Percentiles rank a stretch among this genome's conserved stretches.
phyloP scores from a whole-genome alignment of 2,329 filamentous ascomycete genomes.

The Colletotrichum zoysiae region DNA sequence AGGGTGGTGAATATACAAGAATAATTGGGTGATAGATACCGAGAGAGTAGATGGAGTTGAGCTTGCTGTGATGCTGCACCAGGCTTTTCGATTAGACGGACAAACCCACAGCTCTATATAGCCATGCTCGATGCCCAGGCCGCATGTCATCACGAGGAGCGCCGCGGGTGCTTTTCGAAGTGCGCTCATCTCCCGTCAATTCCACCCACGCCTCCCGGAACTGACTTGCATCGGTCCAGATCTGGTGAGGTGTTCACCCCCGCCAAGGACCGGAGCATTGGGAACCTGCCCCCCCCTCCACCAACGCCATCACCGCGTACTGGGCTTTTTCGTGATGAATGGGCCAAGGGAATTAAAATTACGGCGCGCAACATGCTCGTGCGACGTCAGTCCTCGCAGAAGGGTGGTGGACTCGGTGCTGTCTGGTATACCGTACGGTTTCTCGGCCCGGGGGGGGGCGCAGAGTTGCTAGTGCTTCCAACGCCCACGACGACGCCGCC shows the following conservation, averaged over 20 bases:
- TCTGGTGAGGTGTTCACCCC: constrained; percentile 17
- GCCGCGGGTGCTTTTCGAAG: neutral
- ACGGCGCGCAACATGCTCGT: constrained; percentile 2
- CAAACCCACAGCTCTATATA: neutral
- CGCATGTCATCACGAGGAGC: neutral
- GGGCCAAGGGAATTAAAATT: constrained; percentile 27
- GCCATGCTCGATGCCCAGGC: neutral
- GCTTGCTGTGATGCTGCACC: neutral
- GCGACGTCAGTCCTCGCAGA: neutral
- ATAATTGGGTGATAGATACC: neutral
- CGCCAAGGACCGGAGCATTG: constrained; percentile 23
- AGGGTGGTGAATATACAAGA: neutral
- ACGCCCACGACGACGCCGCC: constrained; percentile 23
- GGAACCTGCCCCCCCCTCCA: neutral
- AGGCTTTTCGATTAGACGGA: neutral
- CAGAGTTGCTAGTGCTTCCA: neutral
- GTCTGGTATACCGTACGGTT: constrained; percentile 7
- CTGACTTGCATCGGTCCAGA: neutral
- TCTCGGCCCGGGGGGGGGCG: constrained; percentile 4
- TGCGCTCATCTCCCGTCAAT: constrained; percentile 9
- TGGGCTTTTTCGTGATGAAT: constrained; percentile 26
- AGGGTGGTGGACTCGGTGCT: neutral
- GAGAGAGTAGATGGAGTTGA: neutral
- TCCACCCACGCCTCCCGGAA: neutral
- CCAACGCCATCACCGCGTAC: constrained; percentile 5